Percentiles rank a stretch among this genome's conserved stretches.
Evolutionary conservation across 257 asterid species (phyloP).

Genomic region (Linderniella brevidens): DNA sequence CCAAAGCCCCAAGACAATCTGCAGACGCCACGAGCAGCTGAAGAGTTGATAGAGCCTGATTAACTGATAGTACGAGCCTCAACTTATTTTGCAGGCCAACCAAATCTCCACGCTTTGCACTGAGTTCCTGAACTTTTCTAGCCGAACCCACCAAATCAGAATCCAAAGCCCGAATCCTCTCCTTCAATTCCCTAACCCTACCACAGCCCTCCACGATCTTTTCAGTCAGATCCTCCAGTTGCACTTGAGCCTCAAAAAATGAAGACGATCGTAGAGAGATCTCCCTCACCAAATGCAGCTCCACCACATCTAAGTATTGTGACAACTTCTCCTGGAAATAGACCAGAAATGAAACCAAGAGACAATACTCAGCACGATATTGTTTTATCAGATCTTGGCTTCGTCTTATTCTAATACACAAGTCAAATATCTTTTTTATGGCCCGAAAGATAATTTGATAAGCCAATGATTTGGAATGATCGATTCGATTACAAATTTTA

Average conservation of each 20-base stretch:
- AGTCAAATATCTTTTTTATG: no score
- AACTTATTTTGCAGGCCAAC: slow-evolving; percentile 59
- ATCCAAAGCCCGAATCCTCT: slow-evolving; percentile 65
- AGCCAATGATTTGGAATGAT: no score
- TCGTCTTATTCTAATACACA: no score
- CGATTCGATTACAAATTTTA: no score
- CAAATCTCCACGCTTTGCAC: slow-evolving; percentile 44
- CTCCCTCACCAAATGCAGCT: slow-evolving; percentile 89
- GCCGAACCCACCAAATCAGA: slow-evolving; percentile 76
- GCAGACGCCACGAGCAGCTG: slow-evolving; percentile 94
- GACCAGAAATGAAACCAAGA: no score
- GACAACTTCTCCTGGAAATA: slow-evolving; percentile 47
- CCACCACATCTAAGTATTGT: slow-evolving; percentile 95
- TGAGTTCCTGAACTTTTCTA: slow-evolving; percentile 65
- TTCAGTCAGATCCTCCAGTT: slow-evolving; percentile 60
- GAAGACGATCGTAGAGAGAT: slow-evolving; percentile 81
- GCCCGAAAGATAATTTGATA: no score
- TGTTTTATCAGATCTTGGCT: no score
- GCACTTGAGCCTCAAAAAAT: slow-evolving; percentile 90
- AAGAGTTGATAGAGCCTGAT: slow-evolving; percentile 89
- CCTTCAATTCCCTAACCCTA: slow-evolving; percentile 81
- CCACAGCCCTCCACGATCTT: slow-evolving; percentile 69
- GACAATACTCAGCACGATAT: no score
- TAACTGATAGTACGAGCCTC: slow-evolving; percentile 73
- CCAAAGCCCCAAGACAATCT: slow-evolving; percentile 98